Evolutionary conservation across 2,329 filamentous ascomycete species (phyloP).

Genomic region (Lachnellula arida): DNA sequence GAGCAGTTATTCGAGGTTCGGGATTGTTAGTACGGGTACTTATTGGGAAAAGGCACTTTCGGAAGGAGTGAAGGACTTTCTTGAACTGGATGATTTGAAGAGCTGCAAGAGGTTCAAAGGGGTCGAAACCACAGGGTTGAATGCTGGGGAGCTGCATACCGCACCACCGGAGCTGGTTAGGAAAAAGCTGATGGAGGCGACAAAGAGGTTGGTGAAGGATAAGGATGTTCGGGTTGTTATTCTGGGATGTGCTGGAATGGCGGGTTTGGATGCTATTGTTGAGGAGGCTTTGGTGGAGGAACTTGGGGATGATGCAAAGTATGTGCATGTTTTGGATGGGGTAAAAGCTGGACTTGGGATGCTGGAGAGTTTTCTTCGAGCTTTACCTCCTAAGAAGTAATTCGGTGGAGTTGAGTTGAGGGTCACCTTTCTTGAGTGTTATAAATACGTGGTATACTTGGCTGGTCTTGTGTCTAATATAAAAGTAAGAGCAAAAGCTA

Average conservation of each 20-base stretch:
- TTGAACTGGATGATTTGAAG: constrained; percentile 45
- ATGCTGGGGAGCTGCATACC: constrained; percentile 73
- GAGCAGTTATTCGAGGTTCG: constrained; percentile 50
- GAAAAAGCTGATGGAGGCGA: constrained; percentile 63
- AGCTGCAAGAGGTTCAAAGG: constrained; percentile 58
- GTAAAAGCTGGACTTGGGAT: constrained; percentile 60
- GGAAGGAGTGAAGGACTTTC: constrained; percentile 57
- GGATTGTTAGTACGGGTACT: constrained; percentile 82
- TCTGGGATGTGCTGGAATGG: constrained; percentile 89
- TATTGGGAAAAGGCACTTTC: constrained; percentile 75
- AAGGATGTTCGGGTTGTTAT: constrained; percentile 63
- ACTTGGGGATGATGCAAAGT: constrained; percentile 54
- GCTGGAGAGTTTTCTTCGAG: constrained; percentile 24
- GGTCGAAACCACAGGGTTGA: constrained; percentile 76
- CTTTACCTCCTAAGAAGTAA: constrained; percentile 10
- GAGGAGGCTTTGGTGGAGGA: constrained; percentile 61
- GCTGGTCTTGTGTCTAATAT: too few species aligned
- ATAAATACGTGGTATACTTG: too few species aligned
- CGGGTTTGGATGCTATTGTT: constrained; percentile 74
- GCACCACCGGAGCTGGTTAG: constrained; percentile 59
- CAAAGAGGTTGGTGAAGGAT: constrained; percentile 56
- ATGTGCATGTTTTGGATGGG: constrained; percentile 72
- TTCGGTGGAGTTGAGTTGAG: too few species aligned
- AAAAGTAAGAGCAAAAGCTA: too few species aligned
- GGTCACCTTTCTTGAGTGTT: too few species aligned